Percentiles rank a stretch among this genome's conserved stretches.
These are phyloP conservation scores for Protea cynaroides DNA, from an alignment of 164 flowering plant genomes.

Conservation along the genomic window DNA sequence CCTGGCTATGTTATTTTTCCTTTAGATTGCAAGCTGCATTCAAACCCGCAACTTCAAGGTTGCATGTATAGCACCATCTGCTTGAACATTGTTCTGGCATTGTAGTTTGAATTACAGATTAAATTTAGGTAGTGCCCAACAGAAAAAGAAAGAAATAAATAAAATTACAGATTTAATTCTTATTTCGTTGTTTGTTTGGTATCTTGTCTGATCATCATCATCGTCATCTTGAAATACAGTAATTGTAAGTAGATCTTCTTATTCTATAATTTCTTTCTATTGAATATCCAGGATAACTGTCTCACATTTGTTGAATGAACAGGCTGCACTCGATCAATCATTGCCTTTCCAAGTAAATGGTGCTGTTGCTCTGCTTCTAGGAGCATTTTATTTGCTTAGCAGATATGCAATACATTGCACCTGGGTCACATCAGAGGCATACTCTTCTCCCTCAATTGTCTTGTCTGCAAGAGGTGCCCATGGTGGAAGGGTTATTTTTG, in stretches of 20 bases:
- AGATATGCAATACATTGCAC: slow-evolving; percentile 91
- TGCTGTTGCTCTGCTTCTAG: slow-evolving; percentile 79
- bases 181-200: neutral
- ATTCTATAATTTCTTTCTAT: neutral
- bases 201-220: neutral
- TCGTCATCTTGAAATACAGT: neutral
- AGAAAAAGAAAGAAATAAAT: too few species aligned
- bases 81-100: too few species aligned
- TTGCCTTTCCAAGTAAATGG: slow-evolving; percentile 81
- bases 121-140: too few species aligned
- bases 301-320: slow-evolving; percentile 15
- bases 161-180: too few species aligned
- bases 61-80: too few species aligned
- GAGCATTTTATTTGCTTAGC: slow-evolving; percentile 84
- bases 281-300: too few species aligned
- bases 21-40: too few species aligned
- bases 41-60: too few species aligned
- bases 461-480: slow-evolving; percentile 96
- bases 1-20: too few species aligned
- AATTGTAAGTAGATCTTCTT: neutral
- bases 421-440: slow-evolving; percentile 99
- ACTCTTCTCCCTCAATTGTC: slow-evolving; percentile 98
- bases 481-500: slow-evolving; percentile 92
- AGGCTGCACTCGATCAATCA: slow-evolving; percentile 77
- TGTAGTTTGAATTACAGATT: too few species aligned